phyloP scores from a whole-genome alignment of 441 rosid genomes.

The Gossypium schwendimanii region DNA sequence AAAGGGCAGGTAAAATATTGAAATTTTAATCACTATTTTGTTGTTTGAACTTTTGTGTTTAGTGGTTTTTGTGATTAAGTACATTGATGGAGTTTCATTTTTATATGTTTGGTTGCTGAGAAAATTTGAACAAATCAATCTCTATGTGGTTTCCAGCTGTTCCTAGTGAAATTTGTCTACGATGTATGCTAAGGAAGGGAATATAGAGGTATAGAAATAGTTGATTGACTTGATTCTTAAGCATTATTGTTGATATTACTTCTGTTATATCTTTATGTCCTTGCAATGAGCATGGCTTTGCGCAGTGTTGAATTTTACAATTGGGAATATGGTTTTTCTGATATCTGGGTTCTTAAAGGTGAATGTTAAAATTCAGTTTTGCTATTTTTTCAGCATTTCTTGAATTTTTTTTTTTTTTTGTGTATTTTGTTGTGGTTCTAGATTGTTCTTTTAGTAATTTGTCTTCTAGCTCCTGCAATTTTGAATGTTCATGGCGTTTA shows the following conservation, averaged over 20 bases:
- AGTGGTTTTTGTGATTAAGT: background rate
- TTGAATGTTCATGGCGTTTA: background rate
- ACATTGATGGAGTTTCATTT: background rate
- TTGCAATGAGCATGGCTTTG: background rate
- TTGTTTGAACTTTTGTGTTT: background rate
- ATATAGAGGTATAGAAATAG: background rate
- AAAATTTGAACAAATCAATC: background rate
- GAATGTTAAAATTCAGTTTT: background rate
- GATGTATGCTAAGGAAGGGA: background rate
- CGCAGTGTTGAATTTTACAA: background rate
- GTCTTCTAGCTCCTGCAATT: background rate
- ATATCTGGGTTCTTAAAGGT: background rate
- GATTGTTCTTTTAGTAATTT: background rate
- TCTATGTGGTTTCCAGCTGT: background rate
- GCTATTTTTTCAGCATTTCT: background rate
- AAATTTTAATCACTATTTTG: background rate
- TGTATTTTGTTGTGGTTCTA: background rate
- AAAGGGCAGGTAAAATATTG: slow-evolving; percentile 58
- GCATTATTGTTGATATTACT: background rate
- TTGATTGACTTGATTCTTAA: background rate
- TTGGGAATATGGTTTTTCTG: background rate
- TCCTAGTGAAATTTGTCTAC: background rate
- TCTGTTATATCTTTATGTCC: background rate
- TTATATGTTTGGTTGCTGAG: background rate
- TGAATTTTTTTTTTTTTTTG: background rate